Percentiles rank a stretch among this genome's conserved stretches.
Conservation (phyloP, 139 green algal species). For the Penium margaritaceum region DNA sequence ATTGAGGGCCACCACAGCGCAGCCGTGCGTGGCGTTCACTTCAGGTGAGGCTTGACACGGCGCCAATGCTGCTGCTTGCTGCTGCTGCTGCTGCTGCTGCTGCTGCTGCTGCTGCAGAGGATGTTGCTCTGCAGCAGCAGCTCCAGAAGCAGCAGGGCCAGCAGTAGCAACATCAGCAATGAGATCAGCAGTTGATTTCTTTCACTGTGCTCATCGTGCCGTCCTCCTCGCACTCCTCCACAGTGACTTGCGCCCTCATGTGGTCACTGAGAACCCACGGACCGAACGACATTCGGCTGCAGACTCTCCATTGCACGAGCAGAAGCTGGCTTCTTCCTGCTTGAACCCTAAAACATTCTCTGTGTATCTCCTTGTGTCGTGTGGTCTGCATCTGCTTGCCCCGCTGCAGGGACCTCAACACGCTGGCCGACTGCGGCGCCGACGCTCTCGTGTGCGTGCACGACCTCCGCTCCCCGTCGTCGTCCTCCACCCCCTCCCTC, state of each 20-base stretch:
- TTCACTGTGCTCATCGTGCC: no score
- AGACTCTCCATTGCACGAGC: no score
- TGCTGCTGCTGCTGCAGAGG: neutral
- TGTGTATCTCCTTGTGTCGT: neutral
- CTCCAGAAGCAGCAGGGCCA: no score
- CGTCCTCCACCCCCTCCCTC: neutral
- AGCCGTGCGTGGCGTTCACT: constrained; percentile 21
- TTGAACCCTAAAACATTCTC: no score
- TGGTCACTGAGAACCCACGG: no score
- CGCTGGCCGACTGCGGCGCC: constrained; percentile 30
- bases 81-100: neutral
- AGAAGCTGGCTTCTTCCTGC: no score
- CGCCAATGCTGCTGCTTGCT: neutral
- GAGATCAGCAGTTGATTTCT: no score
- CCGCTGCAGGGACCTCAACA: constrained; percentile 16
- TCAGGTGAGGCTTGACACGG: constrained; percentile 23
- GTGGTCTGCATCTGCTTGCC: neutral
- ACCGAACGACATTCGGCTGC: no score
- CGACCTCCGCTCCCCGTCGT: constrained; percentile 19
- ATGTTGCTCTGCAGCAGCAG: no score
- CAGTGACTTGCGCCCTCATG: no score
- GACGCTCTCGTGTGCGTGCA: constrained; percentile 24
- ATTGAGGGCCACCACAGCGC: constrained; percentile 20
- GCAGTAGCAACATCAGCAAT: no score
- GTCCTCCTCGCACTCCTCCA: no score